Conservation (phyloP, 371 early-diverging fungal genomes). For the Syncephalastrum racemosum region DNA sequence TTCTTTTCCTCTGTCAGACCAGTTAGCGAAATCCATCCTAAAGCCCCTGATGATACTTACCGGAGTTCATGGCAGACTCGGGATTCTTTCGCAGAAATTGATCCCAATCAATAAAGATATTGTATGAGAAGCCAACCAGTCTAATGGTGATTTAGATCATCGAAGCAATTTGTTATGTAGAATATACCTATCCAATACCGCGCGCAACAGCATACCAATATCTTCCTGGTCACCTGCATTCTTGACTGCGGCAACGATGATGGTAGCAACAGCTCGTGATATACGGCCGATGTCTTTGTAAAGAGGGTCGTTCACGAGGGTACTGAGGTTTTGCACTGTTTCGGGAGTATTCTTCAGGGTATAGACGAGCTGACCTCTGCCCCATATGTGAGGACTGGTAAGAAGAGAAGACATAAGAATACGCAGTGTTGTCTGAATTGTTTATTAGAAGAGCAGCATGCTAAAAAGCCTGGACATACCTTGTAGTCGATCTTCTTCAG, state of each 20-base stretch:
- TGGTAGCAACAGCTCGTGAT: constrained; percentile 35
- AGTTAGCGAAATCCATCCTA: background rate
- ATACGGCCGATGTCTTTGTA: constrained; percentile 49
- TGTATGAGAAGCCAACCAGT: constrained; percentile 37
- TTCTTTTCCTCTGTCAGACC: constrained; percentile 7
- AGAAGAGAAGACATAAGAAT: constrained; percentile 26
- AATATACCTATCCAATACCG: constrained; percentile 17
- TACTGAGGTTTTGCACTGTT: constrained; percentile 9
- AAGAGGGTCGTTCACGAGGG: constrained; percentile 21
- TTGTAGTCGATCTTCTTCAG: constrained; percentile 13
- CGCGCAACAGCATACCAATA: constrained; percentile 9
- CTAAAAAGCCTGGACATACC: constrained; percentile 6
- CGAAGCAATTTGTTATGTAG: constrained; percentile 1
- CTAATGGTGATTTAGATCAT: constrained; percentile 11
- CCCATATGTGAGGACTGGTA: constrained; percentile 31
- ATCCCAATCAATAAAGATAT: constrained; percentile 44
- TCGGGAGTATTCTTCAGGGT: constrained; percentile 15
- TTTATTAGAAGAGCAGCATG: background rate
- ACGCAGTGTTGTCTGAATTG: constrained; percentile 12
- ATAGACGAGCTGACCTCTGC: constrained; percentile 23
- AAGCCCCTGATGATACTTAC: constrained; percentile 4
- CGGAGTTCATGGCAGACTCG: constrained; percentile 13
- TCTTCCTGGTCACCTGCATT: constrained; percentile 1
- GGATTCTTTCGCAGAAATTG: constrained; percentile 18
- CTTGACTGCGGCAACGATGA: constrained; percentile 20